Base-by-base conservation (phyloP, 2,329 filamentous ascomycete species). In the Diatrype stigma region DNA sequence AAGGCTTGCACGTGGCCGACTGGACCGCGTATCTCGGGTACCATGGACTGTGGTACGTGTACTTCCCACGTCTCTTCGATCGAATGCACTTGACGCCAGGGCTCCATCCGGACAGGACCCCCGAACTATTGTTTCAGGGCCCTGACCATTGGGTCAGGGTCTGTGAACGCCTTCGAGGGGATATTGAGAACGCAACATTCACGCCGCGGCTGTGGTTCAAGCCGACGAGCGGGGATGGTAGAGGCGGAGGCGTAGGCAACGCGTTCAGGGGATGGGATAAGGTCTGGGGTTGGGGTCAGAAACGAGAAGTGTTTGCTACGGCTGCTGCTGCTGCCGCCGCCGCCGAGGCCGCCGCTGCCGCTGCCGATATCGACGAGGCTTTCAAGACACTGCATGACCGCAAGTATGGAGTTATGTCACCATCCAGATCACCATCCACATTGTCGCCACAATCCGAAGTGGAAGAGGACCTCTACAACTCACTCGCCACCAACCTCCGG, bases 11-110 rank as follows among this genome's bases (percentile, higher is more conserved):
- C 2, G 62, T 67, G 7, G 66, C 64, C 46, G 70, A 73, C 40
- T 79, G 75, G 73, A 62, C 73, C 26, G 63, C 65, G 37, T 59
- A 67, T 10, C 54, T 77, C 3, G 64, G 68, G 49, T 65, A 65
- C 7, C 67, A 71, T 49, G 64, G 69, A 0, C 65, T 77, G 7
- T 63, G 75, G 40, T 61, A 65, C 21, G 53, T 63, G 11, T 70
- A 68, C 54, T 60, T 70, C 53, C 47, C 52, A 46, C 62, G 34
- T 60, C 26, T 51, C 49, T 3, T 40, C 48, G 12, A 32, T 45
- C 12, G n/a, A n/a, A n/a, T n/a, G n/a, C n/a, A n/a, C n/a, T n/a
- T n/a, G n/a, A n/a, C n/a, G n/a, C n/a, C n/a, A n/a, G n/a, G n/a
- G n/a, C n/a, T n/a, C n/a, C n/a, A n/a, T n/a, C n/a, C n/a, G n/a